Evolutionary conservation across 768 basidiomycete species (phyloP).

Genomic region (Naganishia friedmannii): DNA sequence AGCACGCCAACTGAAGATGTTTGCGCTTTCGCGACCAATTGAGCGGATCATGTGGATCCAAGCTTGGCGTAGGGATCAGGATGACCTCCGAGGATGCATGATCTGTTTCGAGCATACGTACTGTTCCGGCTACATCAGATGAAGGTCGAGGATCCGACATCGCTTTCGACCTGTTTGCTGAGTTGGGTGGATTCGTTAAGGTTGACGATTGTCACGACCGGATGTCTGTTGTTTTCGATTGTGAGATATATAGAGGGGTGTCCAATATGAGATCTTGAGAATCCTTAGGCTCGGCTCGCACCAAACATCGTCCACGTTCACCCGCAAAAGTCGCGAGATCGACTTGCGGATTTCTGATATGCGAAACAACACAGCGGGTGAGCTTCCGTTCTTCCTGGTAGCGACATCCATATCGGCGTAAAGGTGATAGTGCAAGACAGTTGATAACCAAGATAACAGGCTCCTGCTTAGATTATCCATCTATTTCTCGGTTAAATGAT

Average conservation of each 20-base stretch:
- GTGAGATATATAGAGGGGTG: too few relatives aligned
- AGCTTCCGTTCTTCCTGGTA: not conserved
- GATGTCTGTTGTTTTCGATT: too few relatives aligned
- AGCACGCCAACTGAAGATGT: slow-evolving; percentile 25
- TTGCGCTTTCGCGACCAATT: slow-evolving; percentile 29
- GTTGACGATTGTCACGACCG: too few relatives aligned
- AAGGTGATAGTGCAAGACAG: not conserved
- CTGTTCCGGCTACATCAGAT: not conserved
- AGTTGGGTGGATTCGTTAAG: not conserved
- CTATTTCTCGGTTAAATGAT: too few relatives aligned
- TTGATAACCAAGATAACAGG: not conserved
- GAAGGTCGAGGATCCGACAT: not conserved
- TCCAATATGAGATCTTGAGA: too few relatives aligned
- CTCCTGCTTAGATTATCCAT: not conserved
- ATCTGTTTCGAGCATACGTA: not conserved
- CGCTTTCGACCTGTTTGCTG: not conserved
- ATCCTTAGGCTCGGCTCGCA: too few relatives aligned
- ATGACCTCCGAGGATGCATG: slow-evolving; percentile 8
- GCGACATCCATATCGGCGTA: not conserved
- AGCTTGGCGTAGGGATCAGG: slow-evolving; percentile 29
- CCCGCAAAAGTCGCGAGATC: not conserved
- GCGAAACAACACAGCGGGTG: not conserved
- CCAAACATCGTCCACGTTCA: not conserved
- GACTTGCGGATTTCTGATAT: not conserved
- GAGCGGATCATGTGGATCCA: slow-evolving; percentile 28